These are phyloP conservation scores for Globisporangium recalcitrans DNA, from an alignment of 352 stramenopile species.

Conservation along the genomic window DNA sequence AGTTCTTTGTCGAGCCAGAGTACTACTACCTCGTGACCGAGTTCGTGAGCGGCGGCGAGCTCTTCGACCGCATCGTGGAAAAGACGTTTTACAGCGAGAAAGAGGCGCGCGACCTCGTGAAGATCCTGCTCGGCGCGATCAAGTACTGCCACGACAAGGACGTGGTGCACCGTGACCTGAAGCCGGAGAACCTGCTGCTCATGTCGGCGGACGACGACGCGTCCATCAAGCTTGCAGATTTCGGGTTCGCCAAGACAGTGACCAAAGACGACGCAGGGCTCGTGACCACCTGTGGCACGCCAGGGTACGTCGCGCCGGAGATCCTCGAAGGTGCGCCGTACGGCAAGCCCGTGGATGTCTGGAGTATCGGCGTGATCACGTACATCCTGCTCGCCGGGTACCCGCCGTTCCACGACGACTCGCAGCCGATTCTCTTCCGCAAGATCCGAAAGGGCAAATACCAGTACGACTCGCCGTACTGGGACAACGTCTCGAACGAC, in stretches of 20 bases:
- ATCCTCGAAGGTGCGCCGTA: constrained; percentile 73
- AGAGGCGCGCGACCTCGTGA: constrained; percentile 79
- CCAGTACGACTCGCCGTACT: constrained; percentile 86
- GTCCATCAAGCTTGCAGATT: constrained; percentile 90
- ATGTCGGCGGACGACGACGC: constrained; percentile 81
- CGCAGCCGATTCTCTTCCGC: constrained; percentile 89
- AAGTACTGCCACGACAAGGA: constrained; percentile 87
- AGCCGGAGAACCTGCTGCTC: constrained; percentile 87
- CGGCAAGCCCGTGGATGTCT: constrained; percentile 79
- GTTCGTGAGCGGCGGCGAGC: constrained; percentile 80
- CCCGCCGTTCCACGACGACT: constrained; percentile 91
- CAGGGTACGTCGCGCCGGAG: constrained; percentile 74
- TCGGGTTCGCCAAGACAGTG: constrained; percentile 90
- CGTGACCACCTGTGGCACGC: constrained; percentile 72
- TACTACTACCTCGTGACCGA: constrained; percentile 89
- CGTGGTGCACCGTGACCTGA: constrained; percentile 78
- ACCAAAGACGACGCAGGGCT: constrained; percentile 52
- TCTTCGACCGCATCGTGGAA: constrained; percentile 89
- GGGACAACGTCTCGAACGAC: constrained; percentile 85
- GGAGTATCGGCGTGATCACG: constrained; percentile 88
- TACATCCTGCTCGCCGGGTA: constrained; percentile 85
- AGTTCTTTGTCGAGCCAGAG: constrained; percentile 87
- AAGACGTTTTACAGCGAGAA: constrained; percentile 86
- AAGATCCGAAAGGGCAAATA: constrained; percentile 86
- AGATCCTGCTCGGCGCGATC: constrained; percentile 73